These are phyloP conservation scores for Ceratobasidium papillatum DNA, from an alignment of 1,284 basidiomycete species.

Conservation along the genomic window DNA sequence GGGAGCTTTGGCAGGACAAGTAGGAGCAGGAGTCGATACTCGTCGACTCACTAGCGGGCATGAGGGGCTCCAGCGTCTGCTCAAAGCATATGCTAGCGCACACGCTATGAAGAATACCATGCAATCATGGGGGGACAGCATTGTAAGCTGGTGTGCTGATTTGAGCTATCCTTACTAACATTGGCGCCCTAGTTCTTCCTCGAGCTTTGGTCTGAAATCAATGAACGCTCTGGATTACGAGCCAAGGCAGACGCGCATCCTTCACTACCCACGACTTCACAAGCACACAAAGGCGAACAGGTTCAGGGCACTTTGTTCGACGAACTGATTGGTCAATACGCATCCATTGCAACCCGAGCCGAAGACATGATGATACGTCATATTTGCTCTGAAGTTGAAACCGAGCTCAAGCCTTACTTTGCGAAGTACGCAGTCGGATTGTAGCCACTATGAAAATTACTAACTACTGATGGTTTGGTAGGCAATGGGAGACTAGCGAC, in stretches of 20 bases:
- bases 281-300: conserved; percentile 52
- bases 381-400: conserved; percentile 80
- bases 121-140: conserved; percentile 84
- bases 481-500: conserved; percentile 52
- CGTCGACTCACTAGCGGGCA: conserved; percentile 76
- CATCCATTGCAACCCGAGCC: conserved; percentile 68
- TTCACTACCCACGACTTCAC: conserved; percentile 60
- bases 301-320: conserved; percentile 77
- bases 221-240: conserved; percentile 63
- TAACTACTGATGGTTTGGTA: conserved; percentile 37
- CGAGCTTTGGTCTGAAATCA: conserved; percentile 84
- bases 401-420: conserved; percentile 75
- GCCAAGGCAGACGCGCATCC: conserved; percentile 59
- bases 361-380: conserved; percentile 87
- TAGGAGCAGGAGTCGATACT: conserved; percentile 64
- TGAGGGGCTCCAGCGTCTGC: conserved; percentile 79
- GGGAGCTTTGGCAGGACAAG: conserved; percentile 71
- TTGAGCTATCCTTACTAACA: not conserved
- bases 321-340: conserved; percentile 70
- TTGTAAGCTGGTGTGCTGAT: conserved; percentile 62
- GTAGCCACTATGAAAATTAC: not conserved
- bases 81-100: conserved; percentile 84
- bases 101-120: conserved; percentile 73
- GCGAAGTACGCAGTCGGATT: conserved; percentile 51
- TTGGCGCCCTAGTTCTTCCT: conserved; percentile 76